A percentile compares a stretch with the other conserved stretches of the same genome.
Evolutionary conservation across 1,139 yeast genomes (phyloP).

Genomic region (Debaryomyces fabryi): DNA sequence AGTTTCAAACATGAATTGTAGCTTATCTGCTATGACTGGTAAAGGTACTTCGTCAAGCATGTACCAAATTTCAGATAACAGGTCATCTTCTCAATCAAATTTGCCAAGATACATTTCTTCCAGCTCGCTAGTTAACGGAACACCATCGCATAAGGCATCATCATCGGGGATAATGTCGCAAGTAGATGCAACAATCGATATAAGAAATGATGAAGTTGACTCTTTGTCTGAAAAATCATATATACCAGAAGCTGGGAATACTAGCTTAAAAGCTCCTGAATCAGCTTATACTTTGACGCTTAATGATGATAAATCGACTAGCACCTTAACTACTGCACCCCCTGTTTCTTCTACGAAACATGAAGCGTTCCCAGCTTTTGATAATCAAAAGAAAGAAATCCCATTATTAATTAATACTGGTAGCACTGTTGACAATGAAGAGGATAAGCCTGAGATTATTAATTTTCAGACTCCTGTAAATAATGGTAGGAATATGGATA

Average conservation of each 20-base stretch:
- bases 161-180: slow-evolving; percentile 6
- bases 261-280: slow-evolving; percentile 8
- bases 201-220: neutral
- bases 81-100: slow-evolving; percentile 2
- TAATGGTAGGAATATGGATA: neutral
- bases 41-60: neutral
- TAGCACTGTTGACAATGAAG: slow-evolving; percentile 6
- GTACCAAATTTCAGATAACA: neutral
- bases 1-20: slow-evolving; percentile 1
- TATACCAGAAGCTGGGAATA: slow-evolving; percentile 9
- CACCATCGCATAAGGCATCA: neutral
- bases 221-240: neutral
- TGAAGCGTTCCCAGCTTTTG: neutral
- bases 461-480: slow-evolving; percentile 18
- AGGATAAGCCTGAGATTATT: slow-evolving; percentile 13
- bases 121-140: slow-evolving; percentile 12
- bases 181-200: slow-evolving; percentile 4
- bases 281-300: slow-evolving; percentile 3
- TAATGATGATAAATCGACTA: slow-evolving; percentile 3
- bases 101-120: slow-evolving; percentile 12
- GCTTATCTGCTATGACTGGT: neutral
- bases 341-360: neutral
- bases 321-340: neutral
- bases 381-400: neutral
- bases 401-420: slow-evolving; percentile 18